Evolutionary conservation across 2,329 filamentous ascomycete species (phyloP).

Genomic region (Alternaria infectoria): DNA sequence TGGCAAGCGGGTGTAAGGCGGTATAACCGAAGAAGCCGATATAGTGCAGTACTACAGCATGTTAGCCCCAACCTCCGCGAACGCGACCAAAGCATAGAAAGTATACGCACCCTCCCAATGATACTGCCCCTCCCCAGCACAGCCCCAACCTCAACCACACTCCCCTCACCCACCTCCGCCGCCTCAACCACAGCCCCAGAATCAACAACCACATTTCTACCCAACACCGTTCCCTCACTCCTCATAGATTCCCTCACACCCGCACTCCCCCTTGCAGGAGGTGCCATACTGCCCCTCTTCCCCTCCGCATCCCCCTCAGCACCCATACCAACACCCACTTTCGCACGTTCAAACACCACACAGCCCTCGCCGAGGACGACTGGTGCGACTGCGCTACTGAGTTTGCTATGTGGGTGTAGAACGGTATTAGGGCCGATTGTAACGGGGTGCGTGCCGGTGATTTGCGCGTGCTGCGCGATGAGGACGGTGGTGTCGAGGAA

Average conservation of each 20-base stretch:
- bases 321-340: conserved; percentile 47
- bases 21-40: conserved; percentile 44
- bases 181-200: conserved; percentile 51
- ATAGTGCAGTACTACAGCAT: conserved; percentile 53
- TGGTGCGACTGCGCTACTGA: conserved; percentile 51
- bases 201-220: conserved; percentile 53
- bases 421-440: conserved; percentile 78
- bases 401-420: conserved; percentile 79
- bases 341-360: conserved; percentile 74
- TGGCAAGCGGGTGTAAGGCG: conserved; percentile 46
- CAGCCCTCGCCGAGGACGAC: conserved; percentile 60
- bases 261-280: conserved; percentile 12
- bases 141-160: conserved; percentile 42
- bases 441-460: conserved; percentile 77
- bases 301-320: conserved; percentile 23
- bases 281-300: conserved; percentile 18
- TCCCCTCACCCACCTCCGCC: conserved; percentile 46
- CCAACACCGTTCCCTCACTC: conserved; percentile 46
- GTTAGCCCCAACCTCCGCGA: too few species aligned
- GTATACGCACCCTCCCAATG: conserved; percentile 54
- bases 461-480: conserved; percentile 55
- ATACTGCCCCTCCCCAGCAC: conserved; percentile 41
- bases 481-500: conserved; percentile 56
- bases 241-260: conserved; percentile 20
- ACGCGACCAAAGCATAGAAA: too few species aligned